Evolutionary conservation across 2,329 filamentous ascomycete genomes (phyloP), one percentile per base, ranked within the genome.

Genomic region (Coleophoma crateriformis): DNA sequence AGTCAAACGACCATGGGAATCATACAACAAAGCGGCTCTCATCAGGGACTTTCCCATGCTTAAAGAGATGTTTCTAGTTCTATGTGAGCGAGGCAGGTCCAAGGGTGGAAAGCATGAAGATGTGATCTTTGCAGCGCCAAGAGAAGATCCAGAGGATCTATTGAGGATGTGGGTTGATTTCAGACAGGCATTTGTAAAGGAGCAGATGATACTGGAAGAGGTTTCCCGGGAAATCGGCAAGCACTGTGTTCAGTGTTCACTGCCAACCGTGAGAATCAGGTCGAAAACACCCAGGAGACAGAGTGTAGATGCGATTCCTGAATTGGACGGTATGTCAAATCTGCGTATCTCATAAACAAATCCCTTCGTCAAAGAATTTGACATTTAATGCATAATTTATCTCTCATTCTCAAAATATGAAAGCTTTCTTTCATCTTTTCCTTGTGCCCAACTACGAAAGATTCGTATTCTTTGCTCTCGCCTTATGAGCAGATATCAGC

Each of bases 1-100:
- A 33, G 65, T 74, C 46, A 69, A 73, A 45, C 63, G 71, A 34
- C 73, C 73, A 14, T 76, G 74, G 74, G 74, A 77, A 63, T 70
- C 69, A 11, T 77, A 76, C 63, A 75, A 73, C 63, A 76, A 76
- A 61, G 71, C 72, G 33, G 66, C 67, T 20, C 59, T 76, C 39
- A 66, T 76, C 47, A 62, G 70, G 42, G 68, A 66, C 47, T 75
- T 74, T 45, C 65, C 64, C 2, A 58, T 64, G 1, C 42, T 65
- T 5, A 50, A 60, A 22, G 53, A 62, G 40, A 50, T 64, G 7
- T 47, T 56, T 8, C 40, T 64, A 0, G 60, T 65, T 4, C 38
- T 61, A 50, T 33, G 35, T 39, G 43, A 51, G 47, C 42, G 48
- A 33, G 17, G 17, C 8, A 45, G 43, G 35, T 10, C 34, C 4